Evolutionary conservation across 345 rosid species (phyloP).

Genomic region (Citrus glauca): DNA sequence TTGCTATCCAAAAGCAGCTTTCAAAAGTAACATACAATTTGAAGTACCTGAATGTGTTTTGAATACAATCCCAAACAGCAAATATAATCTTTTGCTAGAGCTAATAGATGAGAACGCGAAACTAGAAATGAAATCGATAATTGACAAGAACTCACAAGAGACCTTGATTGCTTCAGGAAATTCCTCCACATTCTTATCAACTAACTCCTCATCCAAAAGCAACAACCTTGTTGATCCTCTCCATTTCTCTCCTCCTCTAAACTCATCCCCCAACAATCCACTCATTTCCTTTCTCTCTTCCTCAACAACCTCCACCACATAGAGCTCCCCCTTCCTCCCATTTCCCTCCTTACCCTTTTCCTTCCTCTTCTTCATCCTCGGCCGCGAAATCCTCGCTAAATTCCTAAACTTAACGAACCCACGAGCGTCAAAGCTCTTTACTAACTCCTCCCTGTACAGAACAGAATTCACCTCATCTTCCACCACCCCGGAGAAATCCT

Average conservation of each 20-base stretch:
- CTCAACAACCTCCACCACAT: conserved; percentile 60
- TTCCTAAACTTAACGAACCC: conserved; percentile 74
- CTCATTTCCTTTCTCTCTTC: conserved; percentile 47
- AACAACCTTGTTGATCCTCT: conserved; percentile 79
- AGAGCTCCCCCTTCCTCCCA: conserved; percentile 39
- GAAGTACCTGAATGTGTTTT: background rate
- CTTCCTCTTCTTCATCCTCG: conserved; percentile 48
- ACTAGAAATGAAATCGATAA: background rate
- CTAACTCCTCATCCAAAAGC: conserved; percentile 76
- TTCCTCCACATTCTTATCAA: conserved; percentile 46
- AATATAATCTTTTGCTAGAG: background rate
- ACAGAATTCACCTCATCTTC: conserved; percentile 53
- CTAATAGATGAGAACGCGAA: background rate
- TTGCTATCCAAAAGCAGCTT: background rate
- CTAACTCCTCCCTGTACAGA: conserved; percentile 62
- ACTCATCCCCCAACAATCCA: conserved; percentile 69
- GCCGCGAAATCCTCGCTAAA: conserved; percentile 77
- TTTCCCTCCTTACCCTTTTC: conserved; percentile 24
- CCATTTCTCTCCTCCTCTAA: conserved; percentile 60
- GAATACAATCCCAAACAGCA: background rate
- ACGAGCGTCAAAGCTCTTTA: conserved; percentile 50
- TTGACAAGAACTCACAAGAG: conserved; percentile 13
- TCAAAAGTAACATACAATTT: background rate
- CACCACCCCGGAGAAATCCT: conserved; percentile 41
- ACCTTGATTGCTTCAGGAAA: conserved; percentile 93